A percentile compares a stretch with the other conserved stretches of the same genome.
These are phyloP conservation scores for Wallacemonas sp. DNA, from an alignment of 208 protist genomes.

Conservation along the genomic window DNA sequence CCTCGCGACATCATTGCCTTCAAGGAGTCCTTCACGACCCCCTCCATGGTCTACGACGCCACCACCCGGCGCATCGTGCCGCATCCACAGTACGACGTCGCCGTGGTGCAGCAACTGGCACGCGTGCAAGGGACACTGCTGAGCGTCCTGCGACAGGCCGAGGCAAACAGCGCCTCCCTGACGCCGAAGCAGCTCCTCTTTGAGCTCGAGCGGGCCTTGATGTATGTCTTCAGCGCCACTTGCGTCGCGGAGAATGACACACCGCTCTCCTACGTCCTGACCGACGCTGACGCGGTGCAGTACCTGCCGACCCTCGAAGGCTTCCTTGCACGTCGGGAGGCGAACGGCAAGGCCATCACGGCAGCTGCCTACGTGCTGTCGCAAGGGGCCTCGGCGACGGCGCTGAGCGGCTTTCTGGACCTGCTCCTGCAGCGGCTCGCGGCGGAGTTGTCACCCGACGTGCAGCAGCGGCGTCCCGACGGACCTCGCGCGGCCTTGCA, in stretches of 20 bases:
- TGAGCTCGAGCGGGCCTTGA: conserved; percentile 40
- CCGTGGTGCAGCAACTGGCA: conserved; percentile 35
- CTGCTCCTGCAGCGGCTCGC: conserved; percentile 41
- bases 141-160: conserved; percentile 33
- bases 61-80: conserved; percentile 36
- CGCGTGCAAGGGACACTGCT: conserved; percentile 49
- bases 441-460: conserved; percentile 22
- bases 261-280: conserved; percentile 21
- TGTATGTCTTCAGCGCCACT: conserved; percentile 45
- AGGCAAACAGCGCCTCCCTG: conserved; percentile 21
- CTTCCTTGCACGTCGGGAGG: conserved; percentile 41
- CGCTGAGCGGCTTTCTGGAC: conserved; percentile 28
- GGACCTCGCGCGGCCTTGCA: conserved; percentile 36
- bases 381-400: conserved; percentile 38
- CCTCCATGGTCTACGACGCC: conserved; percentile 63
- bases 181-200: conserved; percentile 67
- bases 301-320: conserved; percentile 44
- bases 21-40: conserved; percentile 47
- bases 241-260: conserved; percentile 30
- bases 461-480: conserved; percentile 28
- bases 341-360: conserved; percentile 41
- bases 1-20: conserved; percentile 24
- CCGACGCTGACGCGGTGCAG: conserved; percentile 34
- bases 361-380: conserved; percentile 52
- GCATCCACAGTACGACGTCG: conserved; percentile 49